A percentile compares a stretch with the other conserved stretches of the same genome.
Conservation (phyloP, 2,329 filamentous ascomycete genomes). For the Talaromyces sp. region DNA sequence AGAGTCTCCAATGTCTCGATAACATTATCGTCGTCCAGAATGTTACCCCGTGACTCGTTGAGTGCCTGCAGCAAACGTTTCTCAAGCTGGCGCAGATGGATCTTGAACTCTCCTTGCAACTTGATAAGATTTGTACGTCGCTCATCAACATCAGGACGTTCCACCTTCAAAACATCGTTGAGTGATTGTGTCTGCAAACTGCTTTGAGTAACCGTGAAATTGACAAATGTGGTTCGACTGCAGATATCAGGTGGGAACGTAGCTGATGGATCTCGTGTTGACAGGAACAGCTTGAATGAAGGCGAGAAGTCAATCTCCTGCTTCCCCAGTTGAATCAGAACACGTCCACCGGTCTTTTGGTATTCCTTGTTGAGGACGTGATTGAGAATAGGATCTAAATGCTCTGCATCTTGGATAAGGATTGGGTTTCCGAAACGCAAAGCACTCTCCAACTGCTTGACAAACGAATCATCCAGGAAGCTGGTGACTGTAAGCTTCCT, state of each 20-base stretch:
- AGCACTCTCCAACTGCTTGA: constrained; percentile 95
- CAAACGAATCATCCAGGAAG: constrained; percentile 96
- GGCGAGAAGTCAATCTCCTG: constrained; percentile 99
- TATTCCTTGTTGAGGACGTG: constrained; percentile 99
- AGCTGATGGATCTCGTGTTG: constrained; percentile 92
- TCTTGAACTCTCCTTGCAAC: constrained; percentile 96
- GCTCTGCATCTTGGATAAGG: constrained; percentile 95
- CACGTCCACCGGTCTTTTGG: constrained; percentile 95
- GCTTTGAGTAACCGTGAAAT: constrained; percentile 98
- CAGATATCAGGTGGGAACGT: constrained; percentile 95
- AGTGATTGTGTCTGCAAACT: constrained; percentile 97
- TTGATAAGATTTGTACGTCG: constrained; percentile 96
- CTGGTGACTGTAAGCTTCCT: constrained; percentile 93
- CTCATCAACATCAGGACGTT: constrained; percentile 95
- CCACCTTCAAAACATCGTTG: constrained; percentile 95
- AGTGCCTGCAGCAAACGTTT: constrained; percentile 90
- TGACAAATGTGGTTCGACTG: constrained; percentile 97
- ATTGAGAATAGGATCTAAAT: constrained; percentile 94
- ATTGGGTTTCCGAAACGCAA: constrained; percentile 98
- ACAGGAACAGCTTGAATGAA: constrained; percentile 90
- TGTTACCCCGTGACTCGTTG: constrained; percentile 96
- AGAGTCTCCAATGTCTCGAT: constrained; percentile 96
- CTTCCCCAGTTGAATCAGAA: constrained; percentile 95
- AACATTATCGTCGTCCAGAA: constrained; percentile 95
- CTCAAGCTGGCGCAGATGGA: constrained; percentile 93